These are phyloP conservation scores for Septoria linicola DNA, from an alignment of 2,329 filamentous ascomycete genomes.

Conservation along the genomic window DNA sequence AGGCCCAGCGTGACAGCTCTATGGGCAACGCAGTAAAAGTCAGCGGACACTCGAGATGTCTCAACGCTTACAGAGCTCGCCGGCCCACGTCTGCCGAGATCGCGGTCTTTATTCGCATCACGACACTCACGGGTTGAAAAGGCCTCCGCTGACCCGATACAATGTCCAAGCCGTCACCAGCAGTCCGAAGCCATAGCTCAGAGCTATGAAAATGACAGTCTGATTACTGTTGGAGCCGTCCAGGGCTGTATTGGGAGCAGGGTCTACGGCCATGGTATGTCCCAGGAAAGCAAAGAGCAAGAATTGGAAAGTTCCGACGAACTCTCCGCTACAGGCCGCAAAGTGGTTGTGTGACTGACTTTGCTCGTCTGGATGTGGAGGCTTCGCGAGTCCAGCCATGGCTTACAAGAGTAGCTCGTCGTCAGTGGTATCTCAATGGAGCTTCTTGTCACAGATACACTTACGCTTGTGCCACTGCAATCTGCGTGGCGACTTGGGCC, in stretches of 20 bases:
- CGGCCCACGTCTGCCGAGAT: too few relatives aligned
- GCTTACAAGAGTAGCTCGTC: too few relatives aligned
- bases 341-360: conserved; percentile 9
- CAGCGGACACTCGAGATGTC: too few relatives aligned
- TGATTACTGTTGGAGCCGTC: conserved; percentile 42
- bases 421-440: too few relatives aligned
- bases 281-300: conserved; percentile 39
- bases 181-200: conserved; percentile 41
- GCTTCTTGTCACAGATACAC: too few relatives aligned
- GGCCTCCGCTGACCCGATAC: conserved; percentile 35
- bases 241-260: conserved; percentile 39
- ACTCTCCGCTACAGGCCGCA: conserved; percentile 30
- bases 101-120: too few relatives aligned
- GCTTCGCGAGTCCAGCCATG: conserved; percentile 8
- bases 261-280: conserved; percentile 8
- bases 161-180: conserved; percentile 43
- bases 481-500: neutral
- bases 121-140: conserved; percentile 38
- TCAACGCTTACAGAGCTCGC: too few relatives aligned
- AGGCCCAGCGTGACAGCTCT: conserved; percentile 38
- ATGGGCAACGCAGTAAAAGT: too few relatives aligned
- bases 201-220: conserved; percentile 35
- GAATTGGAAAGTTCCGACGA: conserved; percentile 45
- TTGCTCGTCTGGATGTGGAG: conserved; percentile 12
- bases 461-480: conserved; percentile 2